Evolutionary conservation across 2,329 filamentous ascomycete species (phyloP).

Genomic region (Fusarium austroafricanum): DNA sequence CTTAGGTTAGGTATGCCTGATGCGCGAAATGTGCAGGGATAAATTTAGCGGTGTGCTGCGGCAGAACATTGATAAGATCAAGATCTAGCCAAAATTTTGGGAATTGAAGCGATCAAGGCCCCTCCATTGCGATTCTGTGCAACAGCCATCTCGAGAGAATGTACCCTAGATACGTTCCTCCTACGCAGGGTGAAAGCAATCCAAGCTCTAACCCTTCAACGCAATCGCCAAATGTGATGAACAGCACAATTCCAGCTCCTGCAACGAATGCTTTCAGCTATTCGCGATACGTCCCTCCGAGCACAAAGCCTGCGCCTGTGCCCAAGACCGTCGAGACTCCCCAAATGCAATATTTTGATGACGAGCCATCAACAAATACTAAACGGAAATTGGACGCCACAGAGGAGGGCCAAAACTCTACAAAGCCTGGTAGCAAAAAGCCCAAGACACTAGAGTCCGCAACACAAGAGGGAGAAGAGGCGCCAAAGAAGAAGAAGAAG

Average conservation of each 20-base stretch:
- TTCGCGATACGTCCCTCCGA: conserved; percentile 56
- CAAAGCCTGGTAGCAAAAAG: conserved; percentile 52
- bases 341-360: conserved; percentile 46
- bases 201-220: not conserved
- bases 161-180: conserved; percentile 60
- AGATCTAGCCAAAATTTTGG: conserved; percentile 52
- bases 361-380: conserved; percentile 43
- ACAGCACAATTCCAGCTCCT: conserved; percentile 1
- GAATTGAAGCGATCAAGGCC: conserved; percentile 17
- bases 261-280: conserved; percentile 48
- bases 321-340: conserved; percentile 14
- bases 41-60: conserved; percentile 51
- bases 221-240: not conserved
- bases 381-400: conserved; percentile 54
- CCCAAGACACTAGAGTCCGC: conserved; percentile 44
- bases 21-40: conserved; percentile 41
- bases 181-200: conserved; percentile 39
- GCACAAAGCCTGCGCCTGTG: conserved; percentile 40
- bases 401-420: conserved; percentile 44
- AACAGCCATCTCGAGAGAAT: conserved; percentile 43
- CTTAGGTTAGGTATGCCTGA: no score
- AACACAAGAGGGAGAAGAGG: conserved; percentile 22
- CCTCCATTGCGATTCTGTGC: conserved; percentile 29
- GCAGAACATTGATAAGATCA: conserved; percentile 55
- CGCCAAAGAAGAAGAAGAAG: conserved; percentile 44